phyloP scores from a whole-genome alignment of 805 yeast species.

The Sungouiozyma intestinalis region DNA sequence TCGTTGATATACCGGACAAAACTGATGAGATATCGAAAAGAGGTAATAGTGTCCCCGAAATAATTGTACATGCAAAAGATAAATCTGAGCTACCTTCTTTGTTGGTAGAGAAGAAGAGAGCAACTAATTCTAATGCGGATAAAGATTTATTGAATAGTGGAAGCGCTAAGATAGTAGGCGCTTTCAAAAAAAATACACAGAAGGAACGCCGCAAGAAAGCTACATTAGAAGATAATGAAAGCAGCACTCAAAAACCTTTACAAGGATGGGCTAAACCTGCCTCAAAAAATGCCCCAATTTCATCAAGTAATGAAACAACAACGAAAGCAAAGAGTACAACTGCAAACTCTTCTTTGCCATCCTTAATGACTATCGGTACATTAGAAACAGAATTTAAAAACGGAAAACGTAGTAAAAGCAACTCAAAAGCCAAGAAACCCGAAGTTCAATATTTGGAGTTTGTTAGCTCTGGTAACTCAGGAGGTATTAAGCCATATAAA shows the following conservation, averaged over 20 bases:
- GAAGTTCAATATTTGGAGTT: slow-evolving; percentile 10
- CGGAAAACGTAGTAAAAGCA: slow-evolving; percentile 1
- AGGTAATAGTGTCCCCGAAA: slow-evolving; percentile 5
- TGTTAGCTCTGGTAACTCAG: slow-evolving; percentile 16
- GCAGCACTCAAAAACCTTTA: slow-evolving; percentile 5
- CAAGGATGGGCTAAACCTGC: slow-evolving; percentile 16
- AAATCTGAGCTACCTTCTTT: slow-evolving; percentile 10
- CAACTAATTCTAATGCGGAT: neutral
- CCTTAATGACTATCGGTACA: slow-evolving; percentile 9
- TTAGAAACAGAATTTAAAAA: slow-evolving; percentile 1
- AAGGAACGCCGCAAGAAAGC: slow-evolving; percentile 17
- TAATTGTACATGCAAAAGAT: slow-evolving; percentile 10
- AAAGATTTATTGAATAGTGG: slow-evolving; percentile 2
- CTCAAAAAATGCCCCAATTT: neutral
- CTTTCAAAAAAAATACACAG: slow-evolving; percentile 22
- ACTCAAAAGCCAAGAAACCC: neutral
- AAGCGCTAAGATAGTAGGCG: slow-evolving; percentile 8
- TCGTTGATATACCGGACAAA: slow-evolving; percentile 2
- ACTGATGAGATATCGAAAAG: neutral
- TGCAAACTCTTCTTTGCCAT: slow-evolving; percentile 11
- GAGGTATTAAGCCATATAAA: slow-evolving; percentile 13
- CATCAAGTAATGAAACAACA: neutral
- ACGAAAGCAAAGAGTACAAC: no score
- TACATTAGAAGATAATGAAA: slow-evolving; percentile 1
- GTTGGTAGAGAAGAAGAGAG: neutral